These are phyloP conservation scores for Calcarisporium arbuscula DNA, from an alignment of 2,329 filamentous ascomycete genomes.

Conservation along the genomic window DNA sequence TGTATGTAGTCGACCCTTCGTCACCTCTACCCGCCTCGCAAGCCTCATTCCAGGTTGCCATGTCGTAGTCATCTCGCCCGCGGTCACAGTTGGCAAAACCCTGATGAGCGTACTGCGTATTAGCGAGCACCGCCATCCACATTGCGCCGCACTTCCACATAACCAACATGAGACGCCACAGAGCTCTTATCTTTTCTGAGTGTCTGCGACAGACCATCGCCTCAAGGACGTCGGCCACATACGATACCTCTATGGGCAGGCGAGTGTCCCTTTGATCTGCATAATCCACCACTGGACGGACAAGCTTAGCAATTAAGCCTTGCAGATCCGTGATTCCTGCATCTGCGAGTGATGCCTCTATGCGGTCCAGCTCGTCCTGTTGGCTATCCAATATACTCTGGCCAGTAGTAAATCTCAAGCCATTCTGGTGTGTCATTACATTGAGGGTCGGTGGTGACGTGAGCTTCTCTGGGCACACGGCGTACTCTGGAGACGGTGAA, in stretches of 20 bases:
- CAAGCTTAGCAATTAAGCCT: too few species aligned
- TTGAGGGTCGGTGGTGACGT: too few species aligned
- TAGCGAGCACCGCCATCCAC: conserved; percentile 5
- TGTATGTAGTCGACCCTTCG: too few species aligned
- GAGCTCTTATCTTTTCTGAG: conserved; percentile 3
- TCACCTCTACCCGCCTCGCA: too few species aligned
- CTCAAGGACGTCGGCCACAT: conserved; percentile 2
- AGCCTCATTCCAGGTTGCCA: too few species aligned
- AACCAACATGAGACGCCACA: conserved; percentile 7
- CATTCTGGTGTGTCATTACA: too few species aligned
- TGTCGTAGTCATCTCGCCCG: too few species aligned
- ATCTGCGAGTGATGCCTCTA: too few species aligned
- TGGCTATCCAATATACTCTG: too few species aligned
- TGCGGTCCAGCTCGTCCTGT: too few species aligned
- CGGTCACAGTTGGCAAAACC: conserved; percentile 7
- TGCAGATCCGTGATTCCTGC: too few species aligned
- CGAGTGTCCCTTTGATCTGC: neutral
- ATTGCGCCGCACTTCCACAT: conserved; percentile 9
- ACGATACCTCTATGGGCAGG: neutral
- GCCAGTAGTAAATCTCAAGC: too few species aligned
- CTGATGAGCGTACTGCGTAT: conserved; percentile 3
- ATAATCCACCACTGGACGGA: neutral
- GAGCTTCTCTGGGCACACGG: neutral
- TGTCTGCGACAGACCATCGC: conserved; percentile 2
- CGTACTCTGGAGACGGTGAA: conserved; percentile 2